Evolutionary conservation across 169 alveolate species (phyloP), one percentile per base, ranked within the genome.

Genomic region (Perkinsus marinus): DNA sequence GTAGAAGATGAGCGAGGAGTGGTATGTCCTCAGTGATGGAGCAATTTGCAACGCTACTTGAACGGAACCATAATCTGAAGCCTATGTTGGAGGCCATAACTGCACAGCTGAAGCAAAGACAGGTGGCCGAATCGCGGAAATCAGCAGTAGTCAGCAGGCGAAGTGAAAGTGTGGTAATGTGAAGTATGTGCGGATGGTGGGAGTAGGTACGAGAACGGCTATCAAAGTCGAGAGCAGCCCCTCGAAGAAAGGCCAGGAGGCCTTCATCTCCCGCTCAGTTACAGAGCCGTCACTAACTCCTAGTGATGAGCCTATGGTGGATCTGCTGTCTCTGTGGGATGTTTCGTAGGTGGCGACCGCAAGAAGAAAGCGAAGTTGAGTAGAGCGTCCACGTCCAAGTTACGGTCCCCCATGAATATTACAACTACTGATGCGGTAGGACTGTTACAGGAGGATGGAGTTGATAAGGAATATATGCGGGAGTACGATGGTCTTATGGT

Each of bases 51-150:
- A 0, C 68, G 26, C 69, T 90, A 22, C 69, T 90, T n/a, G 34
- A 90, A 43, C 41, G 46, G 68, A 90, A 90, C 91, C 39, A 39
- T 0, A 19, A 36, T 30, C 57, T 90, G 68, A 90, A 39, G 39
- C 91, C 91, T 19, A 90, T 90, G 91, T 39, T 90, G 39, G 91
- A 90, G 69, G n/a, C 39, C 7, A 39, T 90, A 13, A n/a, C 91
- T 0, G 91, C 91, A 30, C 91, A 90, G 91, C n/a, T 90, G 69
- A 90, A 90, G 69, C 91, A 57, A 13, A 36, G 91, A 3, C 39
- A 22, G 19, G 36, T 57, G 26, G 22, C 34, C 36, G 36, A 57
- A 2, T 57, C 79, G 22, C 79, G 22, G 22, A n/a, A 38, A 2
- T 39, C 90, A 30, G 90, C 90, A 2, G 90, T 36, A 13, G n/a